phyloP scores from a whole-genome alignment of 306 rosid species.

The Cucumis melo region DNA sequence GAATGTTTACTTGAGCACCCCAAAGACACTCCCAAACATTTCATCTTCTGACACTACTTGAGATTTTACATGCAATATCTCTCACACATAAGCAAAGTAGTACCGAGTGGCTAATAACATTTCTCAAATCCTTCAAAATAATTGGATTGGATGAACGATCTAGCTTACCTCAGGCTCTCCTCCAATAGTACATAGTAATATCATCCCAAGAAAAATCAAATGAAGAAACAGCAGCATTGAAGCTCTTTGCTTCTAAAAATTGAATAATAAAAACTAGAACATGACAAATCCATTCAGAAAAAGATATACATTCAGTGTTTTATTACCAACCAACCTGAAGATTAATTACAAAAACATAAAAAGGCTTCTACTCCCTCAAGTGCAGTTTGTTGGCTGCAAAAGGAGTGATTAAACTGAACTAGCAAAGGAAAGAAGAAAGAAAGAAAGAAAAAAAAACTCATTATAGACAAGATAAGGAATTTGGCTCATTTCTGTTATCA shows the following conservation, averaged over 20 bases:
- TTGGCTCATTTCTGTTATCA: constrained; percentile 2
- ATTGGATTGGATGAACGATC: too few relatives aligned
- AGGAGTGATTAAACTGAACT: constrained; percentile 2
- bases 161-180: too few relatives aligned
- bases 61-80: too few relatives aligned
- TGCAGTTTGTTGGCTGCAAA: constrained; percentile 5
- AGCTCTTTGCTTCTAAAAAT: background rate
- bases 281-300: background rate
- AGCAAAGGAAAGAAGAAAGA: constrained; percentile 1
- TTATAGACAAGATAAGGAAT: constrained; percentile 1
- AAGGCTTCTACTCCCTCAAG: background rate
- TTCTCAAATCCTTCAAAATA: too few relatives aligned
- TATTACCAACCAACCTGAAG: constrained; percentile 4
- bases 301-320: constrained; percentile 5
- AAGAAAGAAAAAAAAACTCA: background rate
- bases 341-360: constrained; percentile 1
- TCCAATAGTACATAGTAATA: background rate
- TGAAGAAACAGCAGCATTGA: background rate
- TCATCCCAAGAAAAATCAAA: background rate
- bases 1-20: background rate
- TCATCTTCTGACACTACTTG: too few relatives aligned
- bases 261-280: background rate
- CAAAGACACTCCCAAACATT: background rate
- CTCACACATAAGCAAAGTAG: too few relatives aligned
- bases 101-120: too few relatives aligned